Evolutionary conservation across 164 flowering plant genomes (phyloP).

Genomic region (Sextonia rubra): DNA sequence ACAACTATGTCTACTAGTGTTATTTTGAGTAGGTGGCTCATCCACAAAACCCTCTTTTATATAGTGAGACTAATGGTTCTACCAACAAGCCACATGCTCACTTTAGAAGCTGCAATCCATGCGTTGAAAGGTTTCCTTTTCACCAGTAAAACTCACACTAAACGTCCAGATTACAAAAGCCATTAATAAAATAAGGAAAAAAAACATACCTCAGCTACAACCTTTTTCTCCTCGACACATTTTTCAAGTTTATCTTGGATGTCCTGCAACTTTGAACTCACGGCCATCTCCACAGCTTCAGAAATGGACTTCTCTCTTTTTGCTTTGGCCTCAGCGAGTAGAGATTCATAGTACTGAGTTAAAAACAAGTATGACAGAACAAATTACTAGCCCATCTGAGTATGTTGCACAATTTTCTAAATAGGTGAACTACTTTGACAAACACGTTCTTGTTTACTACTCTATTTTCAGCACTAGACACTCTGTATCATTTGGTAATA

Average conservation of each 20-base stretch:
- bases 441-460: neutral
- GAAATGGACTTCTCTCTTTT: conserved; percentile 43
- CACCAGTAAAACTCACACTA: no score
- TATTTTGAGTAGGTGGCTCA: no score
- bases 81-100: no score
- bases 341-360: conserved; percentile 74
- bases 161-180: neutral
- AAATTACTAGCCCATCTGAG: no score
- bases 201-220: conserved; percentile 46
- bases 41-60: no score
- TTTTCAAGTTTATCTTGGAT: conserved; percentile 55
- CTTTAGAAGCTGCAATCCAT: no score
- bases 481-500: no score
- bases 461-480: no score
- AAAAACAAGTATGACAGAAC: conserved; percentile 3
- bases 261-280: conserved; percentile 48
- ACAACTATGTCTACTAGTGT: no score
- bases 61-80: no score
- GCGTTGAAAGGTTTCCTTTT: no score
- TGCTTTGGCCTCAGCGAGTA: conserved; percentile 57
- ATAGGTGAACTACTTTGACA: neutral
- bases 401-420: neutral
- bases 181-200: neutral
- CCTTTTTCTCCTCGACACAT: conserved; percentile 47
- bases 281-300: conserved; percentile 63